These are phyloP conservation scores for Sporisorium scitamineum DNA, from an alignment of 1,284 basidiomycete species.

Conservation along the genomic window DNA sequence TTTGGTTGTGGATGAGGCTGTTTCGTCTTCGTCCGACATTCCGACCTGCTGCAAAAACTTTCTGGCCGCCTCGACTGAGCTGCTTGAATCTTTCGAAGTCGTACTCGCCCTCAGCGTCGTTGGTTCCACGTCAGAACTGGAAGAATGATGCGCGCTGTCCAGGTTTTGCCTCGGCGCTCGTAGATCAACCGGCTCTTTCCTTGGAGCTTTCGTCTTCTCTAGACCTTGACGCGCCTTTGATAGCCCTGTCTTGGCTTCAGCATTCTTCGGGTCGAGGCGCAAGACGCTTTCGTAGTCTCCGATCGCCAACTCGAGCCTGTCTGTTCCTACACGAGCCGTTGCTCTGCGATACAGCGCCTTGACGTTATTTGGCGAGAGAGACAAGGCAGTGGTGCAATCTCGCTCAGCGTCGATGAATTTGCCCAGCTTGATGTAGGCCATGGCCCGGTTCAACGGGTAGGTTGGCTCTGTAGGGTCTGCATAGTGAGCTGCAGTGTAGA, in stretches of 20 bases:
- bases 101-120: not conserved
- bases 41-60: slow-evolving; percentile 38
- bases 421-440: slow-evolving; percentile 46
- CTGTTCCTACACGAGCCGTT: slow-evolving; percentile 18
- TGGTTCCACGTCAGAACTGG: not conserved
- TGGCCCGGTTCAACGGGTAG: slow-evolving; percentile 40
- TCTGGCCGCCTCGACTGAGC: slow-evolving; percentile 42
- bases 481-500: slow-evolving; percentile 28
- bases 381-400: slow-evolving; percentile 27
- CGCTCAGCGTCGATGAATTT: slow-evolving; percentile 40
- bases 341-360: slow-evolving; percentile 40
- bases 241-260: slow-evolving; percentile 26
- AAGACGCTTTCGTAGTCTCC: slow-evolving; percentile 19
- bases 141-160: not conserved
- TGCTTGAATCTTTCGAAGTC: slow-evolving; percentile 5
- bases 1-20: not conserved
- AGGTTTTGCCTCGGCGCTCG: not conserved
- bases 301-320: slow-evolving; percentile 15
- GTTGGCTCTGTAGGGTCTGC: slow-evolving; percentile 38
- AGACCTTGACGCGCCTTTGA: slow-evolving; percentile 12
- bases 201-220: not conserved
- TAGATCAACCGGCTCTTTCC: slow-evolving; percentile 19
- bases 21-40: slow-evolving; percentile 14
- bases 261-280: slow-evolving; percentile 21
- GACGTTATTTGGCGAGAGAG: slow-evolving; percentile 31